Evolutionary conservation across 805 yeast genomes (phyloP), one percentile per base, ranked within the genome.

Genomic region (Candida oleophila): DNA sequence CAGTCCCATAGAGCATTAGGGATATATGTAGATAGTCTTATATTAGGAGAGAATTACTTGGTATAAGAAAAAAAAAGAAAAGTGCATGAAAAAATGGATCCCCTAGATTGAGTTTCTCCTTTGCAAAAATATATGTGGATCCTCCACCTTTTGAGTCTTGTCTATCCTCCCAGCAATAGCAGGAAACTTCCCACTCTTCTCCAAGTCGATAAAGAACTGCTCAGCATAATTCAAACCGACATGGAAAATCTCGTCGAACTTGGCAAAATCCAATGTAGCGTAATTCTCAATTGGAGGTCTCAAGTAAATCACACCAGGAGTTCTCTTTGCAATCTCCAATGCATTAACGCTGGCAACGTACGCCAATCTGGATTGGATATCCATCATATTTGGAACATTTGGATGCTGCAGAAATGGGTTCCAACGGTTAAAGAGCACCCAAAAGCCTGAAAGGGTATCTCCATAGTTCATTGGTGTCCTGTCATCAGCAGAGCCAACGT

Each of bases 331-430:
- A 48, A 78, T 75, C 57, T 92, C 97, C 42, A 94, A 69, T 0
- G 97, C 97, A 66, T 88, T 87, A 1, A 92, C 99, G 43, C 96
- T 88, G 0, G 97, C 88, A 35, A 92, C 99, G 62, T 94, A 92
- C 0, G 97, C 96, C 49, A 92, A 71, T 47, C 98, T 74, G 71
- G 89, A 78, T 68, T 92, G 99, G 49, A 92, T 89, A 60, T 92
- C 99, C 53, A 96, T 89, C 87, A 94, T 83, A 45, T 86, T 87
- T 3, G 99, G 99, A 3, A 89, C 87, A 61, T 87, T 85, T 3
- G 97, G 96, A 55, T 85, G 85, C 11, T 74, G 72, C 0, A 96
- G 87, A 58, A 92, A 91, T 4, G 96, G 96, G 59, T 94, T 92
- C 83, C 91, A 81, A 42, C 95, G 74, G 64, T 90, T 90, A 47